Evolutionary conservation across 805 yeast species (phyloP).

Genomic region (Starmerella stellata): DNA sequence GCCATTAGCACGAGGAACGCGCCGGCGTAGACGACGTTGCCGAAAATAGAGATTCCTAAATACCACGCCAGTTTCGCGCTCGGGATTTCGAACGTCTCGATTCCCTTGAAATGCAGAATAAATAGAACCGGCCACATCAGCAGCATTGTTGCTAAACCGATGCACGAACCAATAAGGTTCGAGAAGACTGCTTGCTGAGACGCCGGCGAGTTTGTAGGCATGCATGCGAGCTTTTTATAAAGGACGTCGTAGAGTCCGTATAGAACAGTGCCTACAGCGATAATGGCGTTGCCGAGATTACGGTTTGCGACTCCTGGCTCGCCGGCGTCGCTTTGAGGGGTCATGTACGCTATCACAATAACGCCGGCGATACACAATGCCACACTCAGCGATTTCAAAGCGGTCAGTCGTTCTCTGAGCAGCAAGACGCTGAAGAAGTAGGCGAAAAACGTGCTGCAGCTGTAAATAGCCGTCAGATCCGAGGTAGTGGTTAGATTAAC

Average conservation of each 20-base stretch:
- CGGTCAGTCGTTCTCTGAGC: slow-evolving; percentile 44
- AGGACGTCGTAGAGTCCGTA: slow-evolving; percentile 74
- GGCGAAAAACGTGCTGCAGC: slow-evolving; percentile 79
- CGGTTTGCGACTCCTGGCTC: slow-evolving; percentile 20
- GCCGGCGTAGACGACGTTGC: slow-evolving; percentile 53
- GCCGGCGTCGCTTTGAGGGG: slow-evolving; percentile 16
- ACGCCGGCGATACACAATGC: slow-evolving; percentile 58
- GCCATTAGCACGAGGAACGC: slow-evolving; percentile 64
- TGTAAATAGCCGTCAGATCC: slow-evolving; percentile 79
- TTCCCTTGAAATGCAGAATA: slow-evolving; percentile 34
- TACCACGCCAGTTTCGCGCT: slow-evolving; percentile 27
- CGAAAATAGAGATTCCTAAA: slow-evolving; percentile 35
- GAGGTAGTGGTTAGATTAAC: slow-evolving; percentile 65
- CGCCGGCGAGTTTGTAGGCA: slow-evolving; percentile 45
- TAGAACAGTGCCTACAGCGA: slow-evolving; percentile 53
- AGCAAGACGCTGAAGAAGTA: slow-evolving; percentile 66
- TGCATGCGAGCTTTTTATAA: slow-evolving; percentile 54
- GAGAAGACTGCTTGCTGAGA: slow-evolving; percentile 67
- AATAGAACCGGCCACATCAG: slow-evolving; percentile 34
- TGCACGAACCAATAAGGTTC: slow-evolving; percentile 48
- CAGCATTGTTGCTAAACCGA: slow-evolving; percentile 41
- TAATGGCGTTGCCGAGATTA: slow-evolving; percentile 49
- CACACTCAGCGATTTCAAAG: slow-evolving; percentile 50
- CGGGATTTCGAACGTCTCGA: slow-evolving; percentile 43
- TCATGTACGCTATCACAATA: slow-evolving; percentile 49